phyloP scores from a whole-genome alignment of 345 rosid species.

The Orychophragmus violaceus region DNA sequence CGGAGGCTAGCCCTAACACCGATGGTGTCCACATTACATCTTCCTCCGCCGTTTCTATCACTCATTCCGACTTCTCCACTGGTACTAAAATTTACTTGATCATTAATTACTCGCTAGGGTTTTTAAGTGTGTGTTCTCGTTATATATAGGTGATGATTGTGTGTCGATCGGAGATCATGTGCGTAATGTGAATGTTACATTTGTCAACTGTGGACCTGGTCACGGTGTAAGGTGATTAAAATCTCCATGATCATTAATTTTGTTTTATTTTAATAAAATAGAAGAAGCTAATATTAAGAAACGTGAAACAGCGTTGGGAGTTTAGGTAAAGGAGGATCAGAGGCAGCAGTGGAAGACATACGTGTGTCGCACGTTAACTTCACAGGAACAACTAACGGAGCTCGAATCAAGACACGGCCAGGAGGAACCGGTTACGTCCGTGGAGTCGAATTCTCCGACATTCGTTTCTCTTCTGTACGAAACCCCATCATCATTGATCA shows the following conservation, averaged over 20 bases:
- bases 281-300: not conserved
- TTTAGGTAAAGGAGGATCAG: constrained; percentile 34
- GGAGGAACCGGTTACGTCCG: constrained; percentile 44
- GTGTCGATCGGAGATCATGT: constrained; percentile 36
- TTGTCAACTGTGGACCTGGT: constrained; percentile 31
- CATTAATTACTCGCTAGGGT: not conserved
- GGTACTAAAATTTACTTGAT: constrained; percentile 23
- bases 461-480: constrained; percentile 20
- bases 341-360: constrained; percentile 32
- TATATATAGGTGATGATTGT: constrained; percentile 52
- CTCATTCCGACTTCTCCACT: constrained; percentile 15
- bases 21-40: constrained; percentile 33
- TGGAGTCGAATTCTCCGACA: constrained; percentile 34
- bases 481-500: constrained; percentile 52
- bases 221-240: constrained; percentile 36
- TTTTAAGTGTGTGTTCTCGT: not conserved
- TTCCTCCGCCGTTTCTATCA: constrained; percentile 27
- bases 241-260: not conserved
- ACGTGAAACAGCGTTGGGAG: constrained; percentile 45
- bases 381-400: constrained; percentile 41
- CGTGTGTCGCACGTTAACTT: constrained; percentile 33
- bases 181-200: constrained; percentile 3
- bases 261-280: no score
- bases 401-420: constrained; percentile 60
- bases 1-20: constrained; percentile 36